Percentiles rank a stretch among this genome's conserved stretches.
Conservation (phyloP, 768 basidiomycete genomes). For the Tulasnella calospora region DNA sequence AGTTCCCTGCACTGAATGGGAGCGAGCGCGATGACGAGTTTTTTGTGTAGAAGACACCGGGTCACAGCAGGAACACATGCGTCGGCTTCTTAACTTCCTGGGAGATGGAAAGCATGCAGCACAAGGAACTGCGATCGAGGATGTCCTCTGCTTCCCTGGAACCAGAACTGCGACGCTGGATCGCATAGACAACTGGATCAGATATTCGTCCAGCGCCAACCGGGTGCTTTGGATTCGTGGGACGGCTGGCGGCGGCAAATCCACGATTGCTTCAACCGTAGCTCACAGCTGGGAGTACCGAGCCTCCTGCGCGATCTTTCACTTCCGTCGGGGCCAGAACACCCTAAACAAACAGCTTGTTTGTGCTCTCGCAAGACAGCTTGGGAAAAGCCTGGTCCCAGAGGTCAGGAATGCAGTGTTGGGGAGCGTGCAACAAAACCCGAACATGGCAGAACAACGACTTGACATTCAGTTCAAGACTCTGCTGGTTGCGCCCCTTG, state of each 20-base stretch:
- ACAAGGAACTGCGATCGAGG: not conserved
- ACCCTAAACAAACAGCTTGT: not conserved
- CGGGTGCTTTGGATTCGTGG: not conserved
- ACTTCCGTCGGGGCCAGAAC: not conserved
- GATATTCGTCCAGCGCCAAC: not conserved
- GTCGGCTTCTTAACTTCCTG: not conserved
- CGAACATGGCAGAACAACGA: not conserved
- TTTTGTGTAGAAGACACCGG: not conserved
- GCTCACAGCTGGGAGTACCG: not conserved
- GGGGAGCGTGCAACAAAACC: not conserved
- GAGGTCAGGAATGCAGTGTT: not conserved
- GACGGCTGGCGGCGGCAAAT: not conserved
- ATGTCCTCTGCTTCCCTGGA: not conserved
- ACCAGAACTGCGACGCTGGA: not conserved
- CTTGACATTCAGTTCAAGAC: not conserved
- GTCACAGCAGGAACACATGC: not conserved
- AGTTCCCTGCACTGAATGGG: not conserved
- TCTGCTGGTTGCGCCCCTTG: not conserved
- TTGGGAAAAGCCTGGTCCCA: not conserved
- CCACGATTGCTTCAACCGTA: not conserved
- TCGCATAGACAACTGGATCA: not conserved
- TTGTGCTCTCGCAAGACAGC: not conserved
- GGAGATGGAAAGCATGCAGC: not conserved
- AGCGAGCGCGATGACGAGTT: not conserved
- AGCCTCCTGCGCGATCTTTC: not conserved